Evolutionary conservation across 805 yeast species (phyloP), one percentile per base, ranked within the genome.

Genomic region (Pichia manshurica): DNA sequence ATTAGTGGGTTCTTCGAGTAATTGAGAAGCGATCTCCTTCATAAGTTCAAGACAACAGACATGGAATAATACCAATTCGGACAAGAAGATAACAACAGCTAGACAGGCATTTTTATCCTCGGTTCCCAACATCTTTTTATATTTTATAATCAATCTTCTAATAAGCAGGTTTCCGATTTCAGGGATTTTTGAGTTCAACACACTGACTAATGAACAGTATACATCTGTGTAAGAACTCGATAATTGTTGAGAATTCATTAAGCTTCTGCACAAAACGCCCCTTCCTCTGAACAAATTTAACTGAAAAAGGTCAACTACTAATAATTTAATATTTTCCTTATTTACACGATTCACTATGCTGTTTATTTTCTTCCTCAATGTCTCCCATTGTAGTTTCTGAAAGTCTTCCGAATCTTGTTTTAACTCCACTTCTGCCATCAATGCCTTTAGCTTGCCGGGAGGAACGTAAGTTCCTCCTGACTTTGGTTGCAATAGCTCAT

Each of bases 171-270:
- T 74, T 2, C 95, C 96, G 16, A 87, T 65, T 32, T 75, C 75
- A 0, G 95, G 93, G 3, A 86, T 61, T 53, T 82, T 78, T 5
- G 84, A 74, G 62, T 85, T 84, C 10, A 88, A 44, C 0, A 82
- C 72, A 2, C 82, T 72, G 0, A 77, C 71, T 32, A 88, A 56
- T 0, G 84, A 67, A 0, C 89, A 79, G 54, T 75, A 81, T 1
- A 74, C 71, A 0, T 77, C 63, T 0, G 84, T 72, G 37, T 54
- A 54, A 4, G 48, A 44, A 16, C 62, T 38, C 13, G 79, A 69
- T 7, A 58, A 61, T 13, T 70, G 57, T 56, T 79, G 85, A 0
- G 76, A 71, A 41, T 72, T 72, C 74, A 85, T 77, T 2, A 86
- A 44, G 36, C 74, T 65, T 42, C 80, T 70, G n/a, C 77, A 77